Evolutionary conservation across 495 filamentous ascomycete species (phyloP).

Genomic region (Lophiotrema nucula): DNA sequence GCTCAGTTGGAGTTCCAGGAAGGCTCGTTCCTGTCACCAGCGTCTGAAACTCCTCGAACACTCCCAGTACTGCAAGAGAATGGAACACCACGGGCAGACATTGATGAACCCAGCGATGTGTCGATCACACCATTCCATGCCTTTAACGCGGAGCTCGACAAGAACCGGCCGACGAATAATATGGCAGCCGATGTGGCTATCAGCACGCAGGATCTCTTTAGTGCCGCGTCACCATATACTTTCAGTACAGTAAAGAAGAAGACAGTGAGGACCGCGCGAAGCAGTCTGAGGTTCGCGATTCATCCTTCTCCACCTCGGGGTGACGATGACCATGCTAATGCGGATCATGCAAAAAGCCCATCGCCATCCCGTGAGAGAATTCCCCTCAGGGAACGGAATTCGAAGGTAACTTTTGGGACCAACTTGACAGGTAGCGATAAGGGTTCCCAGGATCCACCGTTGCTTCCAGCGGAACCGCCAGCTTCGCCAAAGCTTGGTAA

Average conservation of each 20-base stretch:
- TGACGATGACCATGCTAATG: conserved; percentile 1
- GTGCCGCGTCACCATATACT: conserved; percentile 30
- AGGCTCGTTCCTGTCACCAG: conserved; percentile 11
- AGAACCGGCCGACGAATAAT: background rate
- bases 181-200: background rate
- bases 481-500: conserved; percentile 1
- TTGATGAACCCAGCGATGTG: background rate
- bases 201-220: conserved; percentile 35
- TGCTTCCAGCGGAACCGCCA: background rate
- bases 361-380: conserved; percentile 15
- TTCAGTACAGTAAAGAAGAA: conserved; percentile 36
- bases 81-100: background rate
- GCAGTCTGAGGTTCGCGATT: conserved; percentile 25
- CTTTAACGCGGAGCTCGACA: conserved; percentile 23
- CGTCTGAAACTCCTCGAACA: background rate
- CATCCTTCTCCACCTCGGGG: conserved; percentile 12
- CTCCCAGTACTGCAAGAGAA: background rate
- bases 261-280: conserved; percentile 5
- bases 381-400: conserved; percentile 20
- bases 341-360: conserved; percentile 6
- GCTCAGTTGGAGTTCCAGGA: conserved; percentile 28
- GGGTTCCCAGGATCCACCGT: conserved; percentile 15
- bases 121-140: conserved; percentile 27
- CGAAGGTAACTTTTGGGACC: background rate
- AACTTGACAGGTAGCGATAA: background rate